Evolutionary conservation across 164 flowering plant species (phyloP), one percentile per base, ranked within the genome.

Genomic region (Magnolia sinica): DNA sequence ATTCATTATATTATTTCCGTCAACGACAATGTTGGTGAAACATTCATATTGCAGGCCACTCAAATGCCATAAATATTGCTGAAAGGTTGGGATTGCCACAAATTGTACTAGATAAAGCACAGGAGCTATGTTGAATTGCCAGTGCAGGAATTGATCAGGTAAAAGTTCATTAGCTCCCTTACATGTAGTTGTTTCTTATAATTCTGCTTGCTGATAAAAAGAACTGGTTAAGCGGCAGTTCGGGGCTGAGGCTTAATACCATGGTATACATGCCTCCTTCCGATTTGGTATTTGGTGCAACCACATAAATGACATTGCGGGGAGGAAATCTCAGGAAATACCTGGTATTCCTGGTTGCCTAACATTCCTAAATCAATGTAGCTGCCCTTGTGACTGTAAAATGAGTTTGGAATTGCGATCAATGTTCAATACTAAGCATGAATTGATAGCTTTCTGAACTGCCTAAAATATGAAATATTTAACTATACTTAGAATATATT

Each of bases 61-160:
- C 98, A 73, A 93, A 92, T 89, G 98, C 98, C 55, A 91, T 95
- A 63, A 91, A 88, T 81, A 89, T 95, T 66, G 92, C 98, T 81
- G 91, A 93, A 82, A 85, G 92, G 83, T 84, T 95, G 76, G 96
- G 94, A 71, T 79, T 95, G 19, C 96, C 98, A 23, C 69, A 64
- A 74, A 78, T 13, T 73, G 81, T 95, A 72, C 50, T 92, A 78
- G 78, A 85, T 75, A 78, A 80, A 82, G 97, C 97, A 24, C 93
- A 93, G 45, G 84, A 87, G 79, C 81, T 90, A 18, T 93, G 91
- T 87, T 98, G 98, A 83, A 76, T 89, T 45, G 91, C 91, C 77
- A 93, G 95, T 83, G 88, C 91, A 68, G 94, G 91, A 88, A 93
- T 95, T 70, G 88, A 95, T 77, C 90, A 87, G 96, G 98, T 92